Conservation (phyloP, 2,329 filamentous ascomycete genomes). For the Hansfordia pulvinata region DNA sequence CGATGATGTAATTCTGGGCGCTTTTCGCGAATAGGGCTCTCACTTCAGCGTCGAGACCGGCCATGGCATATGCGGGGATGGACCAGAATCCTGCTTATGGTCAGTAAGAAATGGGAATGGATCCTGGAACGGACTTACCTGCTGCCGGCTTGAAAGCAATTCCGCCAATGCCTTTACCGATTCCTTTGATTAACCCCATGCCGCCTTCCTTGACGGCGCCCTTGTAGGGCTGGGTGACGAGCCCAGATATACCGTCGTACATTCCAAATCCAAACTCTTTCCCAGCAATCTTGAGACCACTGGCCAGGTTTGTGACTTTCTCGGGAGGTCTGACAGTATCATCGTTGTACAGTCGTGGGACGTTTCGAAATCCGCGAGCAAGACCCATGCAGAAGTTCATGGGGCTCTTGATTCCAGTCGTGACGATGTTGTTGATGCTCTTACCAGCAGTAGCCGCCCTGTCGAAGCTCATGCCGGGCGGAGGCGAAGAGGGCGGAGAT, state of each 20-base stretch:
- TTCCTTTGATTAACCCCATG: slow-evolving; percentile 58
- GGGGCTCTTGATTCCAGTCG: slow-evolving; percentile 63
- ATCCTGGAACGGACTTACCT: no score
- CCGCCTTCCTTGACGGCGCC: slow-evolving; percentile 53
- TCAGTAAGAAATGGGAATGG: no score
- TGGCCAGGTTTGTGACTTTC: slow-evolving; percentile 64
- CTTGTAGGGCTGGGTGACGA: slow-evolving; percentile 64
- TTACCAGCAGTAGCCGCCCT: slow-evolving; percentile 51
- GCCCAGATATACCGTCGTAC: slow-evolving; percentile 68
- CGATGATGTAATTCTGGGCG: slow-evolving; percentile 67
- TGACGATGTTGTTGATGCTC: slow-evolving; percentile 58
- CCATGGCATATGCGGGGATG: slow-evolving; percentile 69
- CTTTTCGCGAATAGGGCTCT: slow-evolving; percentile 56
- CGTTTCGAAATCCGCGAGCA: slow-evolving; percentile 79
- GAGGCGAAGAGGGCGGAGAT: slow-evolving; percentile 16
- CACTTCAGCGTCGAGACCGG: slow-evolving; percentile 69
- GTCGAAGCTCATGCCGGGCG: slow-evolving; percentile 44
- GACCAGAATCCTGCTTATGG: slow-evolving; percentile 41
- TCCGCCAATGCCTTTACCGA: slow-evolving; percentile 75
- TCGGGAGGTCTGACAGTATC: slow-evolving; percentile 66
- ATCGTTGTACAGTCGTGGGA: slow-evolving; percentile 74
- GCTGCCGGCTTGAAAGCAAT: slow-evolving; percentile 71
- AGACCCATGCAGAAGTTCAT: slow-evolving; percentile 76
- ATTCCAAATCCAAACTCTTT: slow-evolving; percentile 68
- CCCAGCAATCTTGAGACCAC: slow-evolving; percentile 63